Conservation (phyloP, 179 eudicot species). For the Spergularia azorica region DNA sequence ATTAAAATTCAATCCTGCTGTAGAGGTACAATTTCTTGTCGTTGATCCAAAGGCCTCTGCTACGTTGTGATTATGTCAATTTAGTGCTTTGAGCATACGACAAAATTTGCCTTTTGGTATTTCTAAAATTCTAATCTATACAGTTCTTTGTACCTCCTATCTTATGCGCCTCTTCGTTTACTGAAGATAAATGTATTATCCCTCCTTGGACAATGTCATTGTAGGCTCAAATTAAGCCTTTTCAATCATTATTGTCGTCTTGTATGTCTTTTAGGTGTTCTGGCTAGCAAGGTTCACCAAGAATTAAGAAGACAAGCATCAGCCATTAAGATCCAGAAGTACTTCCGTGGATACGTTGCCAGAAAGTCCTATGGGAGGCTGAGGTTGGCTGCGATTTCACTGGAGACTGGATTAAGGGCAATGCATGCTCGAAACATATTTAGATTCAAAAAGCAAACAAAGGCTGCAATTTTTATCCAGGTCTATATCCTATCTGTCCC, state of each 20-base stretch:
- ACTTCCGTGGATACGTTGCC: conserved; percentile 59
- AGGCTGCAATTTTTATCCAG: conserved; percentile 88
- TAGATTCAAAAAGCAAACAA: conserved; percentile 79
- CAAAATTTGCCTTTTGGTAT: too few species aligned
- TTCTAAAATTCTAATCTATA: too few species aligned
- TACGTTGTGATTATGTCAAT: too few species aligned
- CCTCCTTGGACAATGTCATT: background rate
- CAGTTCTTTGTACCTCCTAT: background rate
- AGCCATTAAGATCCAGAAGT: conserved; percentile 83
- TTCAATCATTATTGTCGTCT: conserved; percentile 6
- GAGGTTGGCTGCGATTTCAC: conserved; percentile 54
- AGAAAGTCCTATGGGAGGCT: conserved; percentile 53
- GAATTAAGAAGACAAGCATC: conserved; percentile 81
- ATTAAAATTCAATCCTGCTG: conserved; percentile 84
- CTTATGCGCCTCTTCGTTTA: background rate
- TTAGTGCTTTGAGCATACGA: too few species aligned
- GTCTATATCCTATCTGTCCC: conserved; percentile 35
- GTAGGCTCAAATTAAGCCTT: background rate
- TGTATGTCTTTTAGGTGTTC: conserved; percentile 46
- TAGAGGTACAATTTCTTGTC: conserved; percentile 58
- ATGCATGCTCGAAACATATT: conserved; percentile 88
- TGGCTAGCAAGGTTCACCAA: conserved; percentile 81
- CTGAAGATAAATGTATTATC: background rate
- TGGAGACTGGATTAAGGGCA: conserved; percentile 92
- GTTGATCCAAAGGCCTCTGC: background rate